Conservation (phyloP, 2,329 filamentous ascomycete genomes). For the Apiospora rasikravindrae region DNA sequence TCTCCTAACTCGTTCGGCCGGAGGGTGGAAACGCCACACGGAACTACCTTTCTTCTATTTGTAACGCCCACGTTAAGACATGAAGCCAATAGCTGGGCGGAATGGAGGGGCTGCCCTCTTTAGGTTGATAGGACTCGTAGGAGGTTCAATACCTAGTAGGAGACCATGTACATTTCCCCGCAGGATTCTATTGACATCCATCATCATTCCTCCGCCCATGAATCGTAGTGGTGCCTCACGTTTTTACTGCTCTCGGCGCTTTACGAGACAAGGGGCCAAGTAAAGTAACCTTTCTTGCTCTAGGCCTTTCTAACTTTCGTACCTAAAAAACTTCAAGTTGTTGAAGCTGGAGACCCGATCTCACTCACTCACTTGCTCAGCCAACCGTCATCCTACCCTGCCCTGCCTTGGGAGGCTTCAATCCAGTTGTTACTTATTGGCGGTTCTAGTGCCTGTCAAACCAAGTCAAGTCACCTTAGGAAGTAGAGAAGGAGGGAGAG, state of each 20-base stretch:
- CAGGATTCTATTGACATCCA: constrained; percentile 13
- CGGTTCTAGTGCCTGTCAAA: neutral
- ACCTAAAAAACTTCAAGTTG: neutral
- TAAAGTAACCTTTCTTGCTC: neutral
- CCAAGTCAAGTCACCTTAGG: neutral
- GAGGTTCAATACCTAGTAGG: neutral
- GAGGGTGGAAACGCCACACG: constrained; percentile 5
- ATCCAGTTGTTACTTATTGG: neutral
- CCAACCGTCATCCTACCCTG: neutral
- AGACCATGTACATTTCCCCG: constrained; percentile 5
- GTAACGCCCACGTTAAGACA: constrained; percentile 11
- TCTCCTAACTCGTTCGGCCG: neutral
- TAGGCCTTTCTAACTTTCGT: constrained; percentile 9
- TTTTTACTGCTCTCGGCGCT: neutral
- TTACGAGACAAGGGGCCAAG: constrained; percentile 4
- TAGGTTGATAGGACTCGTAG: neutral
- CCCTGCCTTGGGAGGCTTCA: neutral
- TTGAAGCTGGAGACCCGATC: constrained; percentile 2
- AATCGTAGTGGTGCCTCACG: neutral
- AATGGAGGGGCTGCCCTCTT: neutral
- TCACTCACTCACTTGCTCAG: neutral
- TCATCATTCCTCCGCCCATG: constrained; percentile 12
- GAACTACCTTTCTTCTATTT: constrained; percentile 4
- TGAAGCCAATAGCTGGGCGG: neutral
- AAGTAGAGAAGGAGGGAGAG: neutral